Evolutionary conservation across 176 grass and related monocot species (phyloP), one percentile per base, ranked within the genome.

Genomic region (Pontederia crassipes): DNA sequence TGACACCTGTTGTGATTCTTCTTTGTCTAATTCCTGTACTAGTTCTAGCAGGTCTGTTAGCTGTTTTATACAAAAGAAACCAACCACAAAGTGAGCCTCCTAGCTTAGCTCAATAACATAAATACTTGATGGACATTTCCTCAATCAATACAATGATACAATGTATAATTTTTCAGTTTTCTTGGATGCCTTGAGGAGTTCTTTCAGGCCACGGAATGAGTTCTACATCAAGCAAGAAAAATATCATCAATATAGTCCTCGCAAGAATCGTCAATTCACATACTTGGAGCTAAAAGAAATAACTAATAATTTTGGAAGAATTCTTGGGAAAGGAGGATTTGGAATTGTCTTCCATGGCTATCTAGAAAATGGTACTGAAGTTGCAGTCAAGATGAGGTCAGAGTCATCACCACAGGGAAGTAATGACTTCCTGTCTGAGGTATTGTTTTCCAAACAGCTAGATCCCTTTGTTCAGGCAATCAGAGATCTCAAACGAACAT

Each of bases 281-380:
- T 86, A 89, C 75, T 60, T 75, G 66, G 80, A 95, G 58, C 59
- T 95, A 60, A 68, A 80, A 45, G 49, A 48, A 9, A 83, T 86
- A 7, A 95, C 90, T 45, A 60, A 76, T 40, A 75, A 86, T 51
- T 95, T 95, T 52, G 77, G 17, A 47, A 70, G 79, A 70, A 71
- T 83, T 65, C 66, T 95, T 56, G 89, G 85, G 2, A 27, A 60
- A 63, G 89, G 85, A 78, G 89, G 85, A 28, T 95, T 89, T 76
- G 89, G 89, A 69, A 26, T 46, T 69, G 82, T 89, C 8, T 95
- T 66, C 55, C 35, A 83, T 11, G 89, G 89, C 3, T 47, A 72
- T 68, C 66, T 95, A 26, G 71, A 86, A 76, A 70, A 89, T 55
- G 77, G 56, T 50, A 89, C 15, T 16, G 73, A 83, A 75, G 79